These are phyloP conservation scores for Penicillium odoratum DNA, from an alignment of 495 filamentous ascomycete species.

Conservation along the genomic window DNA sequence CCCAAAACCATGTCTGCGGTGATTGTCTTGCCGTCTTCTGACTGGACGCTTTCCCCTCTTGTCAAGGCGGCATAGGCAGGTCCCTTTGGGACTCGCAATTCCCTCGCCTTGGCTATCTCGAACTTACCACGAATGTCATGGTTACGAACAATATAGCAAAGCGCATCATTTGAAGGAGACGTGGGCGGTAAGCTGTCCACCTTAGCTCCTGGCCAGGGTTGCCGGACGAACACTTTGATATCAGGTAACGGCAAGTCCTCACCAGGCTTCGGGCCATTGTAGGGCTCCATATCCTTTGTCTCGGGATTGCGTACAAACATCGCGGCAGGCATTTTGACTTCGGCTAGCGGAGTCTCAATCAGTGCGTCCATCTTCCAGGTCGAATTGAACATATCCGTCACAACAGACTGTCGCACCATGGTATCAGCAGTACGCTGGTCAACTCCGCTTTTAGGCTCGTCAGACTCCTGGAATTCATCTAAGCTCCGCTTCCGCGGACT, in stretches of 20 bases:
- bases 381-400: conserved; percentile 81
- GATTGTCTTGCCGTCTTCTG: conserved; percentile 55
- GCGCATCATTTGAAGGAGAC: conserved; percentile 58
- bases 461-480: conserved; percentile 52
- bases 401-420: conserved; percentile 56
- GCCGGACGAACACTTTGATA: conserved; percentile 71
- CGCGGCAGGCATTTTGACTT: conserved; percentile 66
- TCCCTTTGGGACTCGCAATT: conserved; percentile 55
- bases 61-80: conserved; percentile 55
- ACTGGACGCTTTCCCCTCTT: conserved; percentile 54
- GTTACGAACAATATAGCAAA: conserved; percentile 82
- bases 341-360: conserved; percentile 58
- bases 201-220: conserved; percentile 79
- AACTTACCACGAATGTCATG: conserved; percentile 81
- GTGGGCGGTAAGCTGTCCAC: conserved; percentile 65
- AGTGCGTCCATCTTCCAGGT: conserved; percentile 71
- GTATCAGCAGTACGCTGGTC: conserved; percentile 41
- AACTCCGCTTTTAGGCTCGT: conserved; percentile 12
- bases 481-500: conserved; percentile 62
- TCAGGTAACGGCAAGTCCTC: conserved; percentile 51
- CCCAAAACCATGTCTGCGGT: conserved; percentile 69
- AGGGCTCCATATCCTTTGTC: conserved; percentile 64
- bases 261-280: conserved; percentile 64
- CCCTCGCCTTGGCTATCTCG: conserved; percentile 57
- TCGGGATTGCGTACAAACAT: conserved; percentile 66